Percentiles rank a stretch among this genome's conserved stretches.
These are phyloP conservation scores for Trametes versicolor DNA, from an alignment of 1,284 basidiomycete genomes.

Conservation along the genomic window DNA sequence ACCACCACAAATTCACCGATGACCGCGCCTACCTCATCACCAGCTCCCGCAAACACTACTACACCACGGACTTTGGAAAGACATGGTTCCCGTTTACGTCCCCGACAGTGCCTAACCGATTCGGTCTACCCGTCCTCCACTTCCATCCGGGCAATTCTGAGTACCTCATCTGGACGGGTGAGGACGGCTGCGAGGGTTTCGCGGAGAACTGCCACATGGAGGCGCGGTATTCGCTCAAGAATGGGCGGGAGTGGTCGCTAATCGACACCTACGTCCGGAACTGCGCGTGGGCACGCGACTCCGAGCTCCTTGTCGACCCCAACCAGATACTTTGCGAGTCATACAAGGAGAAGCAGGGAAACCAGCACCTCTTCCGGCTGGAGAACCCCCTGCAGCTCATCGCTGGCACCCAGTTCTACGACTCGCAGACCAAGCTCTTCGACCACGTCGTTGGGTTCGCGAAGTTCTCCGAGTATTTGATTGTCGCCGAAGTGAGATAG, in stretches of 20 bases:
- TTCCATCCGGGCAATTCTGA: constrained; percentile 90
- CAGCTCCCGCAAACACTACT: constrained; percentile 68
- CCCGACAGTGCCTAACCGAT: constrained; percentile 81
- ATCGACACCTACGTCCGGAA: constrained; percentile 91
- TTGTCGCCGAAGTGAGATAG: constrained; percentile 88
- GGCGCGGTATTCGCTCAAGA: constrained; percentile 78
- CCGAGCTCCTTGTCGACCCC: constrained; percentile 81
- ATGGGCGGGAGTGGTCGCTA: constrained; percentile 82
- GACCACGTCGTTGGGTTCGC: constrained; percentile 93
- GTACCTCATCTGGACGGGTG: constrained; percentile 91
- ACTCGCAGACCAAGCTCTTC: constrained; percentile 81
- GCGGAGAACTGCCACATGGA: constrained; percentile 71
- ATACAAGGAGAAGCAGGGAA: constrained; percentile 85
- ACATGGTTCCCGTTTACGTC: constrained; percentile 73
- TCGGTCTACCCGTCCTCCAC: constrained; percentile 81
- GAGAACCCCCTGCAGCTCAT: constrained; percentile 85
- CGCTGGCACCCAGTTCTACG: constrained; percentile 82
- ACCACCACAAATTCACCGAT: constrained; percentile 82
- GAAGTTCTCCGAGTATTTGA: constrained; percentile 95
- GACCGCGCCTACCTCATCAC: constrained; percentile 95
- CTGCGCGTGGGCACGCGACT: constrained; percentile 93
- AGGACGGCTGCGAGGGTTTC: constrained; percentile 66
- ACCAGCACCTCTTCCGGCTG: constrained; percentile 67
- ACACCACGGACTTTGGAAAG: constrained; percentile 86
- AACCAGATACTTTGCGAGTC: constrained; percentile 94